phyloP scores from a whole-genome alignment of 805 yeast genomes.

The Wickerhamiella azyma region DNA sequence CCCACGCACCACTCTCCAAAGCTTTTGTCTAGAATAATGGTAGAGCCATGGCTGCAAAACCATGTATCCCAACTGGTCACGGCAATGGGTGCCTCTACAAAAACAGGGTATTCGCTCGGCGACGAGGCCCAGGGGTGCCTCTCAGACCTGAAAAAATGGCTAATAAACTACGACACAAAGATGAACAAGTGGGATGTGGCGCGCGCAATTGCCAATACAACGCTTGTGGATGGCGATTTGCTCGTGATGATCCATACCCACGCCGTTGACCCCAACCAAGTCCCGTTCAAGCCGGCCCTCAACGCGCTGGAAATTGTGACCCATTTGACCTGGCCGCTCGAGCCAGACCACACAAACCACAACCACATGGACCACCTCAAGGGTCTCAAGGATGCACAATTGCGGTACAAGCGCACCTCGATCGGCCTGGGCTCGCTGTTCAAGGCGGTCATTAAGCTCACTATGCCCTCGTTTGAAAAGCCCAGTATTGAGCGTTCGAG shows the following conservation, averaged over 20 bases:
- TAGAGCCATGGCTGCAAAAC: not conserved
- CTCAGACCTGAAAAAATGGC: constrained; percentile 80
- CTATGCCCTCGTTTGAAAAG: constrained; percentile 25
- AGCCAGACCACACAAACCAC: constrained; percentile 30
- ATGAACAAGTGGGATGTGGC: constrained; percentile 67
- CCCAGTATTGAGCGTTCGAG: constrained; percentile 51
- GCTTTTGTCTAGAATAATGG: not conserved
- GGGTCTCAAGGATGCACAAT: constrained; percentile 48
- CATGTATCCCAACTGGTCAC: constrained; percentile 2
- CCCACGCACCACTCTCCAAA: too few species aligned
- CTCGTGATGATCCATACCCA: constrained; percentile 44
- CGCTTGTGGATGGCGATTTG: constrained; percentile 59
- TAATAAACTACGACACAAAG: constrained; percentile 66
- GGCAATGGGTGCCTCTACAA: not conserved
- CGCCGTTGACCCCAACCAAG: constrained; percentile 45
- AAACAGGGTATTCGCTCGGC: constrained; percentile 57
- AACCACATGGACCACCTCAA: constrained; percentile 26
- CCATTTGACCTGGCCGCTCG: constrained; percentile 74
- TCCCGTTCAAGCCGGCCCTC: constrained; percentile 48
- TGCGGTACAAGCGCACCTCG: constrained; percentile 55
- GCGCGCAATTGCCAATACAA: constrained; percentile 70
- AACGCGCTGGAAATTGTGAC: constrained; percentile 70
- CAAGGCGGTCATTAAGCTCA: constrained; percentile 54
- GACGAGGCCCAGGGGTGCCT: constrained; percentile 78
- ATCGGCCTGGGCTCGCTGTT: constrained; percentile 44